These are phyloP conservation scores for Leccinum subrobustum DNA, from an alignment of 1,284 basidiomycete genomes.

Conservation along the genomic window DNA sequence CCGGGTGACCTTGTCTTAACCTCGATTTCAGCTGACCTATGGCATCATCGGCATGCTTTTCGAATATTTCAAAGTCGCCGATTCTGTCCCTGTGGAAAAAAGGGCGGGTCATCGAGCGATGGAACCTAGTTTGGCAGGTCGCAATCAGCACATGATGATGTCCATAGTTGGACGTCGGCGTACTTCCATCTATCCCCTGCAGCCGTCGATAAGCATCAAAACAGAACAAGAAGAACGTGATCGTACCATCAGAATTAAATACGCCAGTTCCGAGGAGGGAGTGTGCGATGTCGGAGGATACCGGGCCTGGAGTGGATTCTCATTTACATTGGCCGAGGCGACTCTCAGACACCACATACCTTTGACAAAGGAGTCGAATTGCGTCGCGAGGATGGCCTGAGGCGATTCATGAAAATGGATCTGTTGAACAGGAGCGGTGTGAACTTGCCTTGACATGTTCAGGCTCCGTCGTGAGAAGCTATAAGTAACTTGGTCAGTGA, in stretches of 20 bases:
- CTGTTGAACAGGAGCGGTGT: background rate
- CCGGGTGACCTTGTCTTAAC: constrained; percentile 40
- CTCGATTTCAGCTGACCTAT: constrained; percentile 41
- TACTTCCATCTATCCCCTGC: constrained; percentile 56
- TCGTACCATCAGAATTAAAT: constrained; percentile 57
- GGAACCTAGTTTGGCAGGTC: constrained; percentile 38
- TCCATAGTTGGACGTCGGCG: background rate
- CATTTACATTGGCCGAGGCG: constrained; percentile 4
- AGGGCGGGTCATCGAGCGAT: constrained; percentile 57
- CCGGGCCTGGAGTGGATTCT: constrained; percentile 16
- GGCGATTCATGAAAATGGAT: constrained; percentile 1
- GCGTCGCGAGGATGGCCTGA: constrained; percentile 36
- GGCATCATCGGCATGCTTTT: constrained; percentile 43
- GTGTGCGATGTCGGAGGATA: constrained; percentile 26
- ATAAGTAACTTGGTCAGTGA: background rate
- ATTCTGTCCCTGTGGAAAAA: constrained; percentile 55
- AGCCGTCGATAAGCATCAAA: background rate
- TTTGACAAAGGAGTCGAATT: constrained; percentile 46
- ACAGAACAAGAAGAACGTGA: background rate
- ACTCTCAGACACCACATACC: constrained; percentile 23
- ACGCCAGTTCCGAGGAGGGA: constrained; percentile 53
- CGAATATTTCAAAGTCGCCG: constrained; percentile 53
- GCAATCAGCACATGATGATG: constrained; percentile 6
- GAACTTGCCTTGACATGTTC: constrained; percentile 39
- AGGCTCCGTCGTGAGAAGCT: constrained; percentile 37